Base-by-base conservation (phyloP, 2,329 filamentous ascomycete genomes). In the Colletotrichum eleusines region DNA sequence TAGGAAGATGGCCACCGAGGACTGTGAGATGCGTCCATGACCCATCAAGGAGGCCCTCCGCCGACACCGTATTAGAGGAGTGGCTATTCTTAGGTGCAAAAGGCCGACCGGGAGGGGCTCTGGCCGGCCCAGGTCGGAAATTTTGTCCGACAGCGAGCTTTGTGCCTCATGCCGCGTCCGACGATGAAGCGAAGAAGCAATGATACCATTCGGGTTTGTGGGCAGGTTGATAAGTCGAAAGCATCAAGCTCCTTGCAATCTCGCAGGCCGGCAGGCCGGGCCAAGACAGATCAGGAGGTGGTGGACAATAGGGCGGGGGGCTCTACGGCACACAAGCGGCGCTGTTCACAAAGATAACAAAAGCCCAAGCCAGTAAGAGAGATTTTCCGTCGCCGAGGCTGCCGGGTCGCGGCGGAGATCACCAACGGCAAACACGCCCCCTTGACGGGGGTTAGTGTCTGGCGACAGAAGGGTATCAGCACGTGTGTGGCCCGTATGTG, bases 401-500 rank as follows among this genome's bases (percentile, higher is more conserved):
- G 53, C 35, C 48, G 61, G 28, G 60, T 8, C 11, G 42, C 20
- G 2, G 42, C 54, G 51, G 33, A 67, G 63, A 71, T 63, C 57
- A 31, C 31, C 2, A 28, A 16, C 8, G 20, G 12, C 42, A n/a
- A 46, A 1, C n/a, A 46, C 33, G 31, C 31, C 59, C 20, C 63
- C 63, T 51, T 62, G 63, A 62, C 53, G 51, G 63, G 31, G 55
- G 31, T 33, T n/a, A 16, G 7, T 38, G 50, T 50, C 57, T 61
- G 67, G 33, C 63, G 50, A 42, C 57, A 46, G 63, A 40, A 66
- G n/a, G 33, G 67, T 70, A 54, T 70, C 50, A 67, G 57, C n/a
- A 42, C 5, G 23, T n/a, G n/a, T n/a, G 53, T 46, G 44, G 44
- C 40, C 40, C n/a, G 57, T 38, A 35, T 31, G 53, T 46, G 44